A percentile compares a stretch with the other conserved stretches of the same genome.
phyloP scores from a whole-genome alignment of 139 green algal genomes.

The Picochlorum sp. region DNA sequence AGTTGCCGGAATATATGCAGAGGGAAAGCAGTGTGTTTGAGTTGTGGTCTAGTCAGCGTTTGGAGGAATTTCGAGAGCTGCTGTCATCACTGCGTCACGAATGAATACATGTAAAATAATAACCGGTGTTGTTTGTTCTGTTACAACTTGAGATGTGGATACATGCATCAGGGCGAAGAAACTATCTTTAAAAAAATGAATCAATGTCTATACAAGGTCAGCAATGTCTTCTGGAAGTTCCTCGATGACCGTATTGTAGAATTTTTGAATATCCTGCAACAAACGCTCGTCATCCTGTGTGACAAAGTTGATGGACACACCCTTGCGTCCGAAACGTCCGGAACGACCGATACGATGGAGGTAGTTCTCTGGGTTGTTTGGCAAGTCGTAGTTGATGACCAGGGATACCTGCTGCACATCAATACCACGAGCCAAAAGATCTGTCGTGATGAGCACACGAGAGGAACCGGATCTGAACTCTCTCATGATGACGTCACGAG shows the following conservation, averaged over 20 bases:
- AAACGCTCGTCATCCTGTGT: slow-evolving; percentile 89
- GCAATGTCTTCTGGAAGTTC: slow-evolving; percentile 96
- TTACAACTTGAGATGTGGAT: too few species aligned
- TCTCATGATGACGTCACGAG: slow-evolving; percentile 99
- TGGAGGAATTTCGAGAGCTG: too few species aligned
- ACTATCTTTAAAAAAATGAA: too few species aligned
- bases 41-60: too few species aligned
- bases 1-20: too few species aligned
- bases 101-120: too few species aligned
- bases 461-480: slow-evolving; percentile 98
- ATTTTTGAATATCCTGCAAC: slow-evolving; percentile 95
- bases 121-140: too few species aligned
- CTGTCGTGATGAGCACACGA: slow-evolving; percentile 99
- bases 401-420: slow-evolving; percentile 99
- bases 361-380: slow-evolving; percentile 99
- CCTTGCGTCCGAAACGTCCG: slow-evolving; percentile 91
- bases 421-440: slow-evolving; percentile 97
- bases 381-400: slow-evolving; percentile 99
- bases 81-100: too few species aligned
- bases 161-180: too few species aligned
- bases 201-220: slow-evolving; percentile 54
- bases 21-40: too few species aligned
- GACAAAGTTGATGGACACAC: slow-evolving; percentile 99
- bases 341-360: slow-evolving; percentile 97
- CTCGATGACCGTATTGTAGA: slow-evolving; percentile 99